Evolutionary conservation across 306 rosid species (phyloP).

Genomic region (Pyrus betulifolia): DNA sequence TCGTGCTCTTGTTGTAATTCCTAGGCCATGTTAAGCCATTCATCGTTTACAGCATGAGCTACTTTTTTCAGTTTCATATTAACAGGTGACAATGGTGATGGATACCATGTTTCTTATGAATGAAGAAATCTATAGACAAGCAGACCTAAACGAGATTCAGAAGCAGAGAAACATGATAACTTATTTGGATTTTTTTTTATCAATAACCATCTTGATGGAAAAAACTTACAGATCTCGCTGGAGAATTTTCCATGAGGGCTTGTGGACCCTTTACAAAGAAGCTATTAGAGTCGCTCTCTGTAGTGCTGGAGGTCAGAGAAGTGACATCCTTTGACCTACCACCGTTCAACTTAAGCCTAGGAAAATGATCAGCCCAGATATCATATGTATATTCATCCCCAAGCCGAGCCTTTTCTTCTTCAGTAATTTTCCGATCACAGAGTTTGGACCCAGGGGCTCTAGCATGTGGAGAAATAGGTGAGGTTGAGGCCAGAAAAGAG

Average conservation of each 20-base stretch:
- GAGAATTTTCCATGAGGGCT: slow-evolving; percentile 40
- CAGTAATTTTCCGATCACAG: slow-evolving; percentile 22
- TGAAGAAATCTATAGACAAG: background rate
- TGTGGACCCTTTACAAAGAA: slow-evolving; percentile 87
- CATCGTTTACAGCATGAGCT: background rate
- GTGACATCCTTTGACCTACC: slow-evolving; percentile 42
- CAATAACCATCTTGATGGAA: slow-evolving; percentile 41
- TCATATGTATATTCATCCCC: slow-evolving; percentile 73
- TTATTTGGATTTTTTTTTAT: slow-evolving; percentile 9
- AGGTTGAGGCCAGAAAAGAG: slow-evolving; percentile 28
- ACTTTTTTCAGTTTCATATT: background rate
- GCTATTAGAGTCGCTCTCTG: slow-evolving; percentile 58
- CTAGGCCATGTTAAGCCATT: background rate
- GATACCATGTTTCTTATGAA: background rate
- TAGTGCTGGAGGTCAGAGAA: slow-evolving; percentile 40
- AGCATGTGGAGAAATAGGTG: slow-evolving; percentile 38
- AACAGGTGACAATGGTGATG: background rate
- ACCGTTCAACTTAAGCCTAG: slow-evolving; percentile 60
- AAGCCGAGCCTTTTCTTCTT: slow-evolving; percentile 26
- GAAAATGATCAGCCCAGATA: slow-evolving; percentile 91
- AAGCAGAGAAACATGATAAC: background rate
- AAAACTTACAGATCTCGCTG: slow-evolving; percentile 28
- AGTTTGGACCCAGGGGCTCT: slow-evolving; percentile 76
- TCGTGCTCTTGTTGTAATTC: background rate
- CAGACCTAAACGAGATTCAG: background rate